phyloP scores from a whole-genome alignment of 2,329 filamentous ascomycete species.

The Lecanosticta acicola region DNA sequence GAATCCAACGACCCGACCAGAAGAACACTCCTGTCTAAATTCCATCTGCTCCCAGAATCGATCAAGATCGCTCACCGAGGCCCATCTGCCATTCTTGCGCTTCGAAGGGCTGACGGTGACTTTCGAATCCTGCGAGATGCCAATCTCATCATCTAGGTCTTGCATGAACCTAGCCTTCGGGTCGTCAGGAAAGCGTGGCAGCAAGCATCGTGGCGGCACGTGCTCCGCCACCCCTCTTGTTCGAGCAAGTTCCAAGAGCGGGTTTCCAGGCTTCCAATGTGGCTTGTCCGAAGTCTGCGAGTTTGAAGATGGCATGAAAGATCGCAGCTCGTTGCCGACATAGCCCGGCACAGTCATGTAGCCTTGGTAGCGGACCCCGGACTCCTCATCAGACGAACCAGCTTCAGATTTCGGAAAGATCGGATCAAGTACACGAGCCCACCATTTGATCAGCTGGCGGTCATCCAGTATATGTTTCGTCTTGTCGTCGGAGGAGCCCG shows the following conservation, averaged over 20 bases:
- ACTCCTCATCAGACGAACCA: conserved; percentile 32
- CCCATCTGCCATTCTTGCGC: conserved; percentile 65
- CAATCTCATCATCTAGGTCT: conserved; percentile 74
- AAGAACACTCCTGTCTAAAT: conserved; percentile 90
- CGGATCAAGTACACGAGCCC: conserved; percentile 81
- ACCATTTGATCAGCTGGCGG: conserved; percentile 86
- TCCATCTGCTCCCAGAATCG: conserved; percentile 99
- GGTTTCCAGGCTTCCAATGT: conserved; percentile 56
- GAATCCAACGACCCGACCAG: conserved; percentile 86
- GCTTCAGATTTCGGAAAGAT: conserved; percentile 48
- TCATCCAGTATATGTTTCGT: conserved; percentile 91
- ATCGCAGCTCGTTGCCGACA: conserved; percentile 70
- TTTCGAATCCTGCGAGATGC: conserved; percentile 23
- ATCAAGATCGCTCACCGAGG: conserved; percentile 74
- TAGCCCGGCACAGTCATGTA: conserved; percentile 85
- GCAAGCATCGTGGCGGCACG: conserved; percentile 70
- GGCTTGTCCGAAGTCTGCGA: conserved; percentile 16
- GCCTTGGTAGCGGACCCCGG: conserved; percentile 48
- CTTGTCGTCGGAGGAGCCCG: conserved; percentile 76
- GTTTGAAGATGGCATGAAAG: conserved; percentile 60
- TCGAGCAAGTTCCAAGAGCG: conserved; percentile 68
- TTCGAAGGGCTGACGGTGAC: conserved; percentile 37
- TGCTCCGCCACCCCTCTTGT: conserved; percentile 43
- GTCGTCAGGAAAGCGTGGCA: conserved; percentile 90
- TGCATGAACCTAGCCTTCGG: conserved; percentile 86